A percentile compares a stretch with the other conserved stretches of the same genome.
phyloP scores from a whole-genome alignment of 768 basidiomycete genomes.

The Calocera viscosa region DNA sequence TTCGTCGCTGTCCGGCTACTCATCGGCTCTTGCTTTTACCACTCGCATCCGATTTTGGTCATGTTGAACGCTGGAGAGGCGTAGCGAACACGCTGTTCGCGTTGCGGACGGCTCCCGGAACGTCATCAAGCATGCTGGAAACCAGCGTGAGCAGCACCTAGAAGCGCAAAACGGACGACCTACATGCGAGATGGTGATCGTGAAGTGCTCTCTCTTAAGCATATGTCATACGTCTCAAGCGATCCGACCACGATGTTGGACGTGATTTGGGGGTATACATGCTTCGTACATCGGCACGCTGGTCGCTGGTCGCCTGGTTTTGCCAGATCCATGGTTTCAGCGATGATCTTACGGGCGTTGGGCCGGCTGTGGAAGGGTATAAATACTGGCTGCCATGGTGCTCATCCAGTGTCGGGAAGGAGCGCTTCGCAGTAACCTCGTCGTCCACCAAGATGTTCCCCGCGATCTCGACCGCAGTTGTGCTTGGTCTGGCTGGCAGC shows the following conservation, averaged over 20 bases:
- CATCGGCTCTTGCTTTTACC: background rate
- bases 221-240: background rate
- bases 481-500: constrained; percentile 9
- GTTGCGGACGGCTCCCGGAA: background rate
- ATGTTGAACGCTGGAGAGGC: background rate
- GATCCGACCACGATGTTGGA: background rate
- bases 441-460: background rate
- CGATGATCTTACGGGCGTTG: background rate
- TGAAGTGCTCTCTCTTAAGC: background rate
- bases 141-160: background rate
- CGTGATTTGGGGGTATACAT: background rate
- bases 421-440: background rate
- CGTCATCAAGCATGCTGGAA: background rate
- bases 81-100: background rate
- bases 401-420: too few species aligned
- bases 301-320: background rate
- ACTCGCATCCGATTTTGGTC: background rate
- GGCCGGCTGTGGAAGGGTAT: background rate
- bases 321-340: background rate
- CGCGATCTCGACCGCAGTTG: background rate
- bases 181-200: background rate
- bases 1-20: background rate
- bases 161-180: background rate
- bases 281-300: background rate
- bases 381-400: background rate